These are phyloP conservation scores for Diophrys appendiculata DNA, from an alignment of 73 alveolate species.

Conservation along the genomic window DNA sequence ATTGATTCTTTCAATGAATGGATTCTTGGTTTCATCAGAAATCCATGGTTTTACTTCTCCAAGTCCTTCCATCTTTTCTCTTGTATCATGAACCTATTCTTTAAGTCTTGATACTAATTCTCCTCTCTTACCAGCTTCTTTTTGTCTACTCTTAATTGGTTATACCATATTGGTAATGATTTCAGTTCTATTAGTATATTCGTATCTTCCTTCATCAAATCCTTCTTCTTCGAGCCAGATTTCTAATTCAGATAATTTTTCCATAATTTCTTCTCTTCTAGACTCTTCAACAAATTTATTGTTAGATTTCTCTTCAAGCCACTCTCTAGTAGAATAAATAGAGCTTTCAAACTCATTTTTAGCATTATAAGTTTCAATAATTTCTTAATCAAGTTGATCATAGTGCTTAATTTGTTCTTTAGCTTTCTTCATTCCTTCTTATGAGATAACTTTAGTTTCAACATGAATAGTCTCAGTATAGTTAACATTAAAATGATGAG, in stretches of 20 bases:
- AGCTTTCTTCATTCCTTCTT: constrained; percentile 28
- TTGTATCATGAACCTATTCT: background rate
- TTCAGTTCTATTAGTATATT: background rate
- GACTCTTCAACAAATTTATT: constrained; percentile 12
- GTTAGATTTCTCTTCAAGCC: constrained; percentile 53
- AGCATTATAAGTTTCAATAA: constrained; percentile 34
- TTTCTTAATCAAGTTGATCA: constrained; percentile 38
- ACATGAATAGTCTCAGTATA: constrained; percentile 10
- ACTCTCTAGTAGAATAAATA: constrained; percentile 49
- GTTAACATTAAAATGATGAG: constrained; percentile 15
- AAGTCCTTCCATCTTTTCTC: background rate
- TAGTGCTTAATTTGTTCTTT: constrained; percentile 18
- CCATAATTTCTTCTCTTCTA: constrained; percentile 22
- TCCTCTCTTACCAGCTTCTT: constrained; percentile 9
- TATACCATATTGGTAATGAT: background rate
- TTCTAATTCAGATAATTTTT: constrained; percentile 31
- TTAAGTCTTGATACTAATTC: background rate
- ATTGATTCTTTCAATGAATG: background rate
- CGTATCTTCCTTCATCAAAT: constrained; percentile 16
- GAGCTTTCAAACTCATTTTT: constrained; percentile 53
- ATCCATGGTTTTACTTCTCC: background rate
- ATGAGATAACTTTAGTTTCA: background rate
- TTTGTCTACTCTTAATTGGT: background rate
- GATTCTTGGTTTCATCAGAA: background rate
- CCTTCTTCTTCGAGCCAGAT: constrained; percentile 62